Evolutionary conservation across 257 asterid genomes (phyloP).

Genomic region (Dorcoceras hygrometricum): DNA sequence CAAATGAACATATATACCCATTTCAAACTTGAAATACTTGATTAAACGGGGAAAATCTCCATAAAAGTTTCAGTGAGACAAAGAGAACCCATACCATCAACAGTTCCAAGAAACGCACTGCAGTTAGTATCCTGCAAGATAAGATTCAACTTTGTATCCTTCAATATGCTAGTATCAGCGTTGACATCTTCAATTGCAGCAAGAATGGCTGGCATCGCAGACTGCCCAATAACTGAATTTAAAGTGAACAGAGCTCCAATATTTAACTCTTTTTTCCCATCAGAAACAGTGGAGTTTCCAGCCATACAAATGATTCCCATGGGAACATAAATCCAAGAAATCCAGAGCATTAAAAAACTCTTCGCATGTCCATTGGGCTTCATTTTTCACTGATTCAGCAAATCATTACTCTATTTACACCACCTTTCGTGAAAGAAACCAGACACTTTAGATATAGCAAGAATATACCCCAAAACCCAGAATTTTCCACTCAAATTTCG

Average conservation of each 20-base stretch:
- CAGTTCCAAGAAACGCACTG: conserved; percentile 80
- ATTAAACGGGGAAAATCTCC: background rate
- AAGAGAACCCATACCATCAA: conserved; percentile 54
- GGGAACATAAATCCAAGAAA: conserved; percentile 38
- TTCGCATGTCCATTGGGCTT: conserved; percentile 17
- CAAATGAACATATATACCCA: background rate
- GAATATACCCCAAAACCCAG: conserved; percentile 18
- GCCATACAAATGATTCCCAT: conserved; percentile 31
- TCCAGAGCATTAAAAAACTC: conserved; percentile 32
- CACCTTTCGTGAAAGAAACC: conserved; percentile 31
- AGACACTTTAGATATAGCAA: conserved; percentile 27
- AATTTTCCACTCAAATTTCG: conserved; percentile 24
- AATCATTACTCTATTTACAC: conserved; percentile 22
- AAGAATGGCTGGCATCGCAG: conserved; percentile 66
- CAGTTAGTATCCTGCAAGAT: conserved; percentile 79
- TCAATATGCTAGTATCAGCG: conserved; percentile 51
- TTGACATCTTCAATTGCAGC: conserved; percentile 81
- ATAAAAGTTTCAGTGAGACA: background rate
- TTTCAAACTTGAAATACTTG: background rate
- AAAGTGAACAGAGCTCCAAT: conserved; percentile 76
- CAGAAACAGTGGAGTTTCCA: conserved; percentile 33
- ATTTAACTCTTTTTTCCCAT: conserved; percentile 44
- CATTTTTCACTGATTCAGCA: conserved; percentile 30
- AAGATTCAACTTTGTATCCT: conserved; percentile 54
- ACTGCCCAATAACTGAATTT: conserved; percentile 72